Evolutionary conservation across 768 basidiomycete species (phyloP).

Genomic region (Boletus pseudopeckii): DNA sequence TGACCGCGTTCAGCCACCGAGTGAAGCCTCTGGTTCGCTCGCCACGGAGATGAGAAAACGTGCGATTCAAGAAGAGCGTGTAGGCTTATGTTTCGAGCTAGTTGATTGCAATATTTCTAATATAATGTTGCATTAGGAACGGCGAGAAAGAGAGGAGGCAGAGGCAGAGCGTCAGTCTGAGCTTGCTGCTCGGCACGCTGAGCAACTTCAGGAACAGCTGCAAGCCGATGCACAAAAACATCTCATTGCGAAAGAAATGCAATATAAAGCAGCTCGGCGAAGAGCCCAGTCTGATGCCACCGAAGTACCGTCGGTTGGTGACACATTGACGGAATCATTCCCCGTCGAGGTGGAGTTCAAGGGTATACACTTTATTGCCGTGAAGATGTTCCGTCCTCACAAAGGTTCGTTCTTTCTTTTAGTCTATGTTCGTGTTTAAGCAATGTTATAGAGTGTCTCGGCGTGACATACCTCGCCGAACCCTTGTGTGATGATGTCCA

Average conservation of each 20-base stretch:
- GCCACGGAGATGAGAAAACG: slow-evolving; percentile 77
- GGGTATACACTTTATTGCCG: slow-evolving; percentile 57
- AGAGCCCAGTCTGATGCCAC: slow-evolving; percentile 71
- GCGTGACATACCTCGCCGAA: slow-evolving; percentile 68
- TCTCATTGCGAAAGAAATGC: slow-evolving; percentile 41
- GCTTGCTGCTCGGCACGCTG: slow-evolving; percentile 49
- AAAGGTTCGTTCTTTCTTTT: slow-evolving; percentile 43
- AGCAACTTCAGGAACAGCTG: slow-evolving; percentile 63
- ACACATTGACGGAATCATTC: slow-evolving; percentile 63
- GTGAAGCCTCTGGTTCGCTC: slow-evolving; percentile 64
- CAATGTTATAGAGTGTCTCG: slow-evolving; percentile 50
- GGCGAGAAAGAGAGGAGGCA: slow-evolving; percentile 52
- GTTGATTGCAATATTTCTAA: background rate
- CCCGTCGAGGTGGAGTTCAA: slow-evolving; percentile 52
- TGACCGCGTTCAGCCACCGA: slow-evolving; percentile 50
- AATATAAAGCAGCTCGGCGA: slow-evolving; percentile 51
- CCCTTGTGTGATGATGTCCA: slow-evolving; percentile 67
- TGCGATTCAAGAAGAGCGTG: slow-evolving; percentile 66
- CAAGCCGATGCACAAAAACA: slow-evolving; percentile 62
- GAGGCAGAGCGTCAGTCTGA: slow-evolving; percentile 51
- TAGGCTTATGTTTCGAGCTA: slow-evolving; percentile 27
- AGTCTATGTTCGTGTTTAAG: background rate
- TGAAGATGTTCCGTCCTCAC: slow-evolving; percentile 71
- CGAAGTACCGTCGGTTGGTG: slow-evolving; percentile 49
- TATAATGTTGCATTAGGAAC: slow-evolving; percentile 37